Base-by-base conservation (phyloP, 2,329 filamentous ascomycete genomes). In the Colletotrichum cuscutae region DNA sequence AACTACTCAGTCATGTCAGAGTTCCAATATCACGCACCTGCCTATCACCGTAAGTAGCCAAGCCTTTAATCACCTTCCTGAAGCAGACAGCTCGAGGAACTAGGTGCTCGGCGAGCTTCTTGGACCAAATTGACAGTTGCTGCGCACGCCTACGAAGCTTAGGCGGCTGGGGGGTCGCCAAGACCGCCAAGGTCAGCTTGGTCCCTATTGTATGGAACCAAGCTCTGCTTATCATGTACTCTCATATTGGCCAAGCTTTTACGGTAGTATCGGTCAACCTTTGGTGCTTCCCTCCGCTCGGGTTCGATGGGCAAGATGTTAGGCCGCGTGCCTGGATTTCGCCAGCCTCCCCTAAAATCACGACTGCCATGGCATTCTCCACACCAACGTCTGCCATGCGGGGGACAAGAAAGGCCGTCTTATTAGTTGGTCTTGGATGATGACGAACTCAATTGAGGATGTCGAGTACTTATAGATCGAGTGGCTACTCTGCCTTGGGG, bases 331-430 rank as follows among this genome's bases (percentile, higher is more conserved):
- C 56, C 56, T 59, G 61, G n/a, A 64, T 46, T 22, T 37, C 60
- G 60, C 67, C 67, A 69, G 60, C 61, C 67, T 70, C 54, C 37
- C 35, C 32, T 22, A 65, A 53, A 24, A 65, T 53, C 52, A 58
- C 46, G 22, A 52, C 15, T 28, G 57, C 42, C 61, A 22, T 70
- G 54, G 67, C 53, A 59, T 65, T 70, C 67, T 35, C 67, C 61
- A 53, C 61, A 26, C 32, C 37, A 30, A 65, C 5, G 61, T 52
- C 30, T 70, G 37, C 42, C 37, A 59, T 58, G 53, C 60, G 30
- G 49, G 59, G 61, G 35, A 49, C 35, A 65, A 37, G 54, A 22
- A 52, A 60, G 37, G 9, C 32, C 19, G 13, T 57, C 46, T n/a
- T 57, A 35, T 37, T 54, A n/a, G 19, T 24, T n/a, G 22, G 5